Base-by-base conservation (phyloP, 2,329 filamentous ascomycete genomes). In the Pleurostoma richardsiae region DNA sequence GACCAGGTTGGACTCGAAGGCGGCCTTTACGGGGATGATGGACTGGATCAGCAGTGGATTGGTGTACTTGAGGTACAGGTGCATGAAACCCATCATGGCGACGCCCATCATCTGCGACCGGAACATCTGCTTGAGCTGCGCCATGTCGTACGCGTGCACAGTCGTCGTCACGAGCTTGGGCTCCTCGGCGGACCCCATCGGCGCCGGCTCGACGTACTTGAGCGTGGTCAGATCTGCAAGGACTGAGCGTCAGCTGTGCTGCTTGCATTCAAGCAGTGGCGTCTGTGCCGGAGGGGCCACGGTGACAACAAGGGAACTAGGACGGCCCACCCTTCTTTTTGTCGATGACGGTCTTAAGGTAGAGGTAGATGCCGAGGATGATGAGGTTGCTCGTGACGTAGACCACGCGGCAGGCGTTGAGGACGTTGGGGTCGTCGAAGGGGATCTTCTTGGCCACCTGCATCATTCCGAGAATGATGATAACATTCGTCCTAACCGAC, bases 41-140 rank as follows among this genome's bases (percentile, higher is more conserved):
- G 88, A 95, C 82, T 99, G 94, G 75, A 99, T 96, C 62, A 96
- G 77, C 44, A 99, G 88, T 39, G 94, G 94, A 83, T 97, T 99
- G 75, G 91, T 97, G 85, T 97, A 99, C 71, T 96, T 91, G 80
- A 99, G 88, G 84, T 97, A 99, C 52, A 99, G 57, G 76, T 99
- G 94, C 92, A 99, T 97, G 64, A 96, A 88, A 52, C 72, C 83
- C 92, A 99, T 97, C 91, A 99, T 99, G 68, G 81, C 91, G 49
- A 99, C 78, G 50, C 94, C 94, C 88, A 96, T 97, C 61, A 95
- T 73, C 75, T 97, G 92, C 54, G 85, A 81, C 70, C 94, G 94
- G 80, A 92, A 89, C 56, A 90, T 79, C 54, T 81, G 76, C 72
- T 87, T 87, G 65, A 97, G 80, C 76, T 97, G 92, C 59, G 80